phyloP scores from a whole-genome alignment of 2,329 filamentous ascomycete species.

The Trichoderma oligosporum region DNA sequence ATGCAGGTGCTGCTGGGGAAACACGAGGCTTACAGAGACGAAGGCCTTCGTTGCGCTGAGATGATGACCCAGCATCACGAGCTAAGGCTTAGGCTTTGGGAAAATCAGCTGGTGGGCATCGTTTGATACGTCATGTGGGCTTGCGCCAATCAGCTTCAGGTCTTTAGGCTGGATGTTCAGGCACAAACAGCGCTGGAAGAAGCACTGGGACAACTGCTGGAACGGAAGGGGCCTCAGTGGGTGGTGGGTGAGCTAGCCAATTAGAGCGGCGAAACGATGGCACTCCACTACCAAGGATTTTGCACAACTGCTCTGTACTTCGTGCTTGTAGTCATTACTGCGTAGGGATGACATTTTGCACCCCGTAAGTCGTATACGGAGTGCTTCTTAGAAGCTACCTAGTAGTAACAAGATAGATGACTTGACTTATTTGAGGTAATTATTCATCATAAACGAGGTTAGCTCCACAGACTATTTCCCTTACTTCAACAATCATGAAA shows the following conservation, averaged over 20 bases:
- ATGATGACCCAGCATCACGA: constrained; percentile 5
- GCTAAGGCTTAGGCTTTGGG: too few relatives aligned
- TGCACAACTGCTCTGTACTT: too few relatives aligned
- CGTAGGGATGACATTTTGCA: too few relatives aligned
- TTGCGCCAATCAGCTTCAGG: background rate
- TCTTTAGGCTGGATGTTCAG: constrained; percentile 1
- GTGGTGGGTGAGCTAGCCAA: background rate
- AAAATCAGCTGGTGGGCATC: background rate
- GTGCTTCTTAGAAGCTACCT: too few relatives aligned
- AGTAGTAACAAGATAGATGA: too few relatives aligned
- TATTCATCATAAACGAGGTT: too few relatives aligned
- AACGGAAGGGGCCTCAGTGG: background rate
- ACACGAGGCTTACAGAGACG: background rate
- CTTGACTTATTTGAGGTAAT: too few relatives aligned
- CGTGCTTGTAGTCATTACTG: too few relatives aligned
- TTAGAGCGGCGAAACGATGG: background rate
- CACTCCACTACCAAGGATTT: too few relatives aligned
- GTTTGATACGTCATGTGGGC: constrained; percentile 18
- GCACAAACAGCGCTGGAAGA: background rate
- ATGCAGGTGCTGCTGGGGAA: background rate
- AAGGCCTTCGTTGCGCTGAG: background rate
- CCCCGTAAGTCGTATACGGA: too few relatives aligned
- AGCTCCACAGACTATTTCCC: too few relatives aligned
- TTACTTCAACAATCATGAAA: too few relatives aligned
- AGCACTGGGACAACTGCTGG: constrained; percentile 7